Percentiles rank a stretch among this genome's conserved stretches.
phyloP scores from a whole-genome alignment of 495 filamentous ascomycete species.

The Achaetomiella virescens region DNA sequence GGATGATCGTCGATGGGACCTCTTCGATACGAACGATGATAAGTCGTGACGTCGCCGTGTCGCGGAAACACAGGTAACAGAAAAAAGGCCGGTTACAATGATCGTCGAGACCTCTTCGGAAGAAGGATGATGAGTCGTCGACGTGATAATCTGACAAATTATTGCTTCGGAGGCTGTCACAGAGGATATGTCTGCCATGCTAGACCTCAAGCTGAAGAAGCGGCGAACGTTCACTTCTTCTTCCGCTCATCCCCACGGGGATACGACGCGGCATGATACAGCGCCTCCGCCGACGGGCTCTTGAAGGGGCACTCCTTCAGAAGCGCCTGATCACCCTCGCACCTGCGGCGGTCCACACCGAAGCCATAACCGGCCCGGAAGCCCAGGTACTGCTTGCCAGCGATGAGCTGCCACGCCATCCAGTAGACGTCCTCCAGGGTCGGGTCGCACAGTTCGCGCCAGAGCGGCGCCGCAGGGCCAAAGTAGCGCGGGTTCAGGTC shows the following conservation, averaged over 20 bases:
- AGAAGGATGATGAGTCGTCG: not conserved
- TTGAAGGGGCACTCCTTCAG: conserved; percentile 14
- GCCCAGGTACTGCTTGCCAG: conserved; percentile 19
- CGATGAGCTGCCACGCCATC: conserved; percentile 23
- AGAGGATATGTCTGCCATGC: not conserved
- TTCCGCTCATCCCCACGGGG: not conserved
- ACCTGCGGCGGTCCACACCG: conserved; percentile 5
- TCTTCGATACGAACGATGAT: not conserved
- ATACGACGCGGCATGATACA: conserved; percentile 8
- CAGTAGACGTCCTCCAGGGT: conserved; percentile 24
- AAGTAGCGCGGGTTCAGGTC: conserved; percentile 7
- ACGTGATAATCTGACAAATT: not conserved
- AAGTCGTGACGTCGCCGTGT: conserved; percentile 1
- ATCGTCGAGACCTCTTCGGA: not conserved
- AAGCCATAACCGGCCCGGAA: conserved; percentile 20
- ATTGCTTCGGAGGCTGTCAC: not conserved
- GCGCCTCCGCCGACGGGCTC: conserved; percentile 15
- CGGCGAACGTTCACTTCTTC: not conserved
- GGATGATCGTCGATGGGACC: not conserved
- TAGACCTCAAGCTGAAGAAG: not conserved
- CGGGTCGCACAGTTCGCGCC: conserved; percentile 19
- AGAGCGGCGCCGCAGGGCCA: conserved; percentile 19
- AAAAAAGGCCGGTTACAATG: not conserved
- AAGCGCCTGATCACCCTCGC: not conserved
- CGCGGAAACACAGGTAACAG: not conserved